Base-by-base conservation (phyloP, 768 basidiomycete genomes). In the Pleurotus pulmonarius region DNA sequence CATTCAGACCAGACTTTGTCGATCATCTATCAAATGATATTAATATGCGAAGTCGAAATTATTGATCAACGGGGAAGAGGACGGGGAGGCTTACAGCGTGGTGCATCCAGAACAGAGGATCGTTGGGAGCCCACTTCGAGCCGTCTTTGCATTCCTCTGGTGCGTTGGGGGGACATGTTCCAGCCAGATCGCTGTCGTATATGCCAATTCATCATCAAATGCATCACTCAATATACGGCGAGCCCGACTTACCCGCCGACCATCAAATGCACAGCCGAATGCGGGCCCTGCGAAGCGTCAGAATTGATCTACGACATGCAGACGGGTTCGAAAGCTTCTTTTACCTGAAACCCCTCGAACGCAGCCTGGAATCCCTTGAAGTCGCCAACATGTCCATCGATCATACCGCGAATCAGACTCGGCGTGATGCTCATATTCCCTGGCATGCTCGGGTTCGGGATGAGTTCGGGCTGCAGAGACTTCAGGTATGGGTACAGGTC, bases 1-100 rank as follows among this genome's bases (percentile, higher is more conserved):
- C 72, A 73, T 48, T 72, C 67, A 49, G 47, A 70, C 72, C 73
- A 74, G 13, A 73, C 53, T 55, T 70, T 70, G 59, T 73, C 73
- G 47, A 74, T 60, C 71, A 71, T 72, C 64, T 63, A 49, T 39
- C 53, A 13, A 38, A 3, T 49, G 40, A 45, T 38, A 46, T 45
- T 18, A n/a, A 55, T 40, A 16, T 38, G 11, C 4, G 29, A 11
- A 2, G 29, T 34, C 11, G 29, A 34, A 11, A 11, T 34, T 34
- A 11, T 34, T 34, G 9, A 34, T 34, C 29, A 34, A 34, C 7
- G 3, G 3, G 1, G 9, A 34, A 11, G 29, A 11, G 8, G 29
- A 34, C 29, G 29, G 29, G 29, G 37, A 26, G 8, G 40, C 66
- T 51, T 49, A 73, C 72, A 1, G 65, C 67, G 55, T 73, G 72